These are phyloP conservation scores for Diaporthe eres DNA, from an alignment of 2,329 filamentous ascomycete genomes.

Conservation along the genomic window DNA sequence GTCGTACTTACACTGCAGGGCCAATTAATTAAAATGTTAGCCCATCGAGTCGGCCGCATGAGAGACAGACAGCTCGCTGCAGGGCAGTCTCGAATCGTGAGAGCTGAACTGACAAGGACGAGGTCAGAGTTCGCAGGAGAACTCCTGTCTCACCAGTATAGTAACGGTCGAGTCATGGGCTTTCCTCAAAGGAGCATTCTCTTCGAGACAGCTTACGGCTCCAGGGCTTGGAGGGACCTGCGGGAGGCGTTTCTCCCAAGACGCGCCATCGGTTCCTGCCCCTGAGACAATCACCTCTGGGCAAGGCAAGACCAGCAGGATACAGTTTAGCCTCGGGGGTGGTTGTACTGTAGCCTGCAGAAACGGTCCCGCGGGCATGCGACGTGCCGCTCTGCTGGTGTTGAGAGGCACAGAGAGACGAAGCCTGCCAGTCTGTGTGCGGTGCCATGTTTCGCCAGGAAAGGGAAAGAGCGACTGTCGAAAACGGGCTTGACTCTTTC, in stretches of 20 bases:
- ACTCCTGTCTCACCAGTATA: conserved; percentile 28
- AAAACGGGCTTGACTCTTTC: conserved; percentile 23
- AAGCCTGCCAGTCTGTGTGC: neutral
- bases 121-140: conserved; percentile 4
- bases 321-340: conserved; percentile 11
- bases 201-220: conserved; percentile 4
- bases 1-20: neutral
- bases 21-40: neutral
- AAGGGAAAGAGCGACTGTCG: neutral
- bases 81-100: conserved; percentile 5
- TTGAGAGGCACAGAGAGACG: neutral
- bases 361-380: conserved; percentile 28
- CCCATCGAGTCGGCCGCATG: neutral
- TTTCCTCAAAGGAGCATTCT: conserved; percentile 22
- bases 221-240: conserved; percentile 19
- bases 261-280: conserved; percentile 18
- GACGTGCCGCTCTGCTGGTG: conserved; percentile 9
- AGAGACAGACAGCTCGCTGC: neutral
- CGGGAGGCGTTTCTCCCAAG: conserved; percentile 21
- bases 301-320: conserved; percentile 24
- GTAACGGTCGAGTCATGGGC: conserved; percentile 23
- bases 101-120: conserved; percentile 1
- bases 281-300: conserved; percentile 26
- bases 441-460: conserved; percentile 14
- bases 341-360: conserved; percentile 11